Evolutionary conservation across 129 eudicot species (phyloP).

Genomic region (Oenanthe sinensis): DNA sequence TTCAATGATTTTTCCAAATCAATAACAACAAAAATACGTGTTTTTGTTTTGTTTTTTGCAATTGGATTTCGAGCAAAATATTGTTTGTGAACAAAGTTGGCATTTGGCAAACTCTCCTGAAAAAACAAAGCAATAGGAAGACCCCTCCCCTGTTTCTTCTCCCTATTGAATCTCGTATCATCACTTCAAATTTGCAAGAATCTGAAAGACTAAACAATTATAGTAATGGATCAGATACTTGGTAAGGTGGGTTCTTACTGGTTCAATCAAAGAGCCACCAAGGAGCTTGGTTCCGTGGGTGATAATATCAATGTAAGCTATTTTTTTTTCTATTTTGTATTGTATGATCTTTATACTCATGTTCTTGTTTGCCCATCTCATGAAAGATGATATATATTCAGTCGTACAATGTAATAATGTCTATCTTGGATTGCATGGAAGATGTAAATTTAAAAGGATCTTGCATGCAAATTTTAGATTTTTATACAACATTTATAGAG

Average conservation of each 20-base stretch:
- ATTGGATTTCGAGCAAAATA: too few species aligned
- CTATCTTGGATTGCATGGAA: not conserved
- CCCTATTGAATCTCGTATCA: not conserved
- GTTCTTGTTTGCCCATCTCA: too few species aligned
- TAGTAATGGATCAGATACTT: conserved; percentile 63
- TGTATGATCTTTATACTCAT: too few species aligned
- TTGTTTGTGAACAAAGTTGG: too few species aligned
- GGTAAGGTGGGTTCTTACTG: conserved; percentile 86
- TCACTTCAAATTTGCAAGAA: not conserved
- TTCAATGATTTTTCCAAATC: too few species aligned
- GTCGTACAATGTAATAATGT: too few species aligned
- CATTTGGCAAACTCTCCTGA: too few species aligned
- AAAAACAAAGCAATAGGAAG: too few species aligned
- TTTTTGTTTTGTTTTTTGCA: too few species aligned
- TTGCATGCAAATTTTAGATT: not conserved
- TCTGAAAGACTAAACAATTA: not conserved
- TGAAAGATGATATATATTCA: too few species aligned
- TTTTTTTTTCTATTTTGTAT: not conserved
- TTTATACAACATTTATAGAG: not conserved
- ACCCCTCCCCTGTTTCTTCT: not conserved
- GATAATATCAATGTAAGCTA: conserved; percentile 65
- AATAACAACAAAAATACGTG: too few species aligned
- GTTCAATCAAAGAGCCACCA: conserved; percentile 72
- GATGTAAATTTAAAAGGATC: not conserved
- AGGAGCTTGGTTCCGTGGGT: conserved; percentile 73